Conservation (phyloP, 805 yeast genomes). For the Yarrowia hollandica region DNA sequence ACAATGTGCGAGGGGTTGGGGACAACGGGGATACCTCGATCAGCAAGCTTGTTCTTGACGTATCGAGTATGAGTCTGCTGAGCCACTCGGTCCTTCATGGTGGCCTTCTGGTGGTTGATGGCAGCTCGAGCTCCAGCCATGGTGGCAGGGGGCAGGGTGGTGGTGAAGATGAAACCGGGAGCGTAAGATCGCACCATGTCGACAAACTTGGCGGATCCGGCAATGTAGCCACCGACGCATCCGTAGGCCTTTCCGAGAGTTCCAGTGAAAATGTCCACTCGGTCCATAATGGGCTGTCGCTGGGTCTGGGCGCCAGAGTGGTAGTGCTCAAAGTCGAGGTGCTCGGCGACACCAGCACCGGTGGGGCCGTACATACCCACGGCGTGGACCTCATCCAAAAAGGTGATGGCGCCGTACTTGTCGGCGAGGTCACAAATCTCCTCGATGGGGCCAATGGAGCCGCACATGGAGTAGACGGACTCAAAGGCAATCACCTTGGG, state of each 20-base stretch:
- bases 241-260: slow-evolving; percentile 97
- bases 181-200: slow-evolving; percentile 97
- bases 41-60: slow-evolving; percentile 69
- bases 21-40: slow-evolving; percentile 86
- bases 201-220: slow-evolving; percentile 76
- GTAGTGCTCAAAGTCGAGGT: slow-evolving; percentile 83
- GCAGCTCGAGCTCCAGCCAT: slow-evolving; percentile 95
- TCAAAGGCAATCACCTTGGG: slow-evolving; percentile 98
- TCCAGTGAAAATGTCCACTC: slow-evolving; percentile 95
- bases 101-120: slow-evolving; percentile 76
- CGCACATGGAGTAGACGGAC: slow-evolving; percentile 97
- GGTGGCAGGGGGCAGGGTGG: slow-evolving; percentile 94
- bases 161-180: slow-evolving; percentile 97
- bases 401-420: slow-evolving; percentile 94
- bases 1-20: slow-evolving; percentile 98
- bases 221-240: slow-evolving; percentile 96
- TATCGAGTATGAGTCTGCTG: slow-evolving; percentile 86
- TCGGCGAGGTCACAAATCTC: slow-evolving; percentile 94
- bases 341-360: slow-evolving; percentile 99
- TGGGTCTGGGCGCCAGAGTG: slow-evolving; percentile 59
- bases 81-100: slow-evolving; percentile 71
- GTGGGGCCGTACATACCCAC: slow-evolving; percentile 99
- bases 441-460: slow-evolving; percentile 92
- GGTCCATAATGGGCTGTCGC: slow-evolving; percentile 67
- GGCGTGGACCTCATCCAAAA: slow-evolving; percentile 97